Percentiles rank a stretch among this genome's conserved stretches.
Conservation (phyloP, 2,329 filamentous ascomycete species). For the Elsinoe necatrix region DNA sequence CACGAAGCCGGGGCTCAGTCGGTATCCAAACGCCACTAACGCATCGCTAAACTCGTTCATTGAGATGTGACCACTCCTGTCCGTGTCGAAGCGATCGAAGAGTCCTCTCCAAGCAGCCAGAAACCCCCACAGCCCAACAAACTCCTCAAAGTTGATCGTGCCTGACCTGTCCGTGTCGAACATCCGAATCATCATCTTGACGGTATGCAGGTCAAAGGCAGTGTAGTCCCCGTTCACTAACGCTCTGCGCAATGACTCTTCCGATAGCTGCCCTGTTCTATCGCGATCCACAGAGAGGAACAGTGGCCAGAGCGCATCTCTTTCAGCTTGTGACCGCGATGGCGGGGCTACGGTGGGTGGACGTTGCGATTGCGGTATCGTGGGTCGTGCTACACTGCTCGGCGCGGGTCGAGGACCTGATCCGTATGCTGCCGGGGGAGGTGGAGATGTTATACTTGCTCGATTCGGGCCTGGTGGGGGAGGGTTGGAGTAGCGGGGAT, state of each 20-base stretch:
- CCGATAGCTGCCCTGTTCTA: conserved; percentile 71
- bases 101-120: conserved; percentile 86
- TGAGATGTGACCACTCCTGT: conserved; percentile 78
- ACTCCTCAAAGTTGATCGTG: conserved; percentile 89
- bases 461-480: conserved; percentile 12
- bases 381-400: conserved; percentile 58
- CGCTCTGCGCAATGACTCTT: conserved; percentile 77
- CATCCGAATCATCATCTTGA: conserved; percentile 99
- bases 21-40: conserved; percentile 83
- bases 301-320: conserved; percentile 66
- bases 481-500: conserved; percentile 12
- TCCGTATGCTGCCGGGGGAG: conserved; percentile 44
- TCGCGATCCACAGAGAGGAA: conserved; percentile 89
- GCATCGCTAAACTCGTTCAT: conserved; percentile 83
- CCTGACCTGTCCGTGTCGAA: conserved; percentile 88
- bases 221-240: conserved; percentile 96
- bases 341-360: conserved; percentile 42
- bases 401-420: conserved; percentile 45
- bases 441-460: conserved; percentile 32
- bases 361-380: conserved; percentile 38
- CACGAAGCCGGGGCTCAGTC: conserved; percentile 75
- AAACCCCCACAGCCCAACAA: conserved; percentile 94
- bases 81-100: conserved; percentile 90
- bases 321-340: conserved; percentile 50
- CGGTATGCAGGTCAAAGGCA: conserved; percentile 84